Evolutionary conservation across 1,284 basidiomycete genomes (phyloP), one percentile per base, ranked within the genome.

Genomic region (Paramarasmius palmivorus): DNA sequence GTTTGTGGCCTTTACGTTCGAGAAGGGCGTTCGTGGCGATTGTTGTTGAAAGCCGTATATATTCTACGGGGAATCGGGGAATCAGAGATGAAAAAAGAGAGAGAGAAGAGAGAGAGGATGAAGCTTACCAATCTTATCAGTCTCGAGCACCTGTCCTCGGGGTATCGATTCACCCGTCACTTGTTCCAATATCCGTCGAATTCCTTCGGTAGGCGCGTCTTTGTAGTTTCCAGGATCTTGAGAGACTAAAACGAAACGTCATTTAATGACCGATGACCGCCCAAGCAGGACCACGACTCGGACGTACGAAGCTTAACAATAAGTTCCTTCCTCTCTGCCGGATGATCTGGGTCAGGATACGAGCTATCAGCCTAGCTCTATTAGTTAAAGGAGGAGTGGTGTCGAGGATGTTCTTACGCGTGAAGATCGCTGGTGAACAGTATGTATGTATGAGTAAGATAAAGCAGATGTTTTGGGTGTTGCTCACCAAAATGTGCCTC

Each of bases 1-100:
- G 93, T 59, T 87, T 86, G 63, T 93, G 87, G 0, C 96, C 96
- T 67, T 95, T 95, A 36, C 96, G 86, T 67, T 98, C 96, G 4
- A 99, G 80, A 0, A 99, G 79, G 0, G 96, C 95, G 63, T 98
- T 99, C 15, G 96, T 99, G 0, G 93, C 96, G 2, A 98, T 94
- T 0, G 96, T 99, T 0, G 96, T 98, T 0, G 92, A 94, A 2
- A 98, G 76, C 15, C 95, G 84, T 58, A 97, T 94, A 66, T 93
- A 95, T 62, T 96, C 94, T 94, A 55, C 3, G 40, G 34, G 39
- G 49, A 25, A 10, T 1, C 35, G 47, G 26, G 53, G 25, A 22
- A 36, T 19, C 17, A 4, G 15, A 22, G 3, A 26, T 8, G 49
- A 26, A 38, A 17, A 26, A 9, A 4, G 15, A 22, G 3, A 26